Percentiles rank a stretch among this genome's conserved stretches.
These are phyloP conservation scores for Andrographis paniculata DNA, from an alignment of 305 asterid genomes.

Conservation along the genomic window DNA sequence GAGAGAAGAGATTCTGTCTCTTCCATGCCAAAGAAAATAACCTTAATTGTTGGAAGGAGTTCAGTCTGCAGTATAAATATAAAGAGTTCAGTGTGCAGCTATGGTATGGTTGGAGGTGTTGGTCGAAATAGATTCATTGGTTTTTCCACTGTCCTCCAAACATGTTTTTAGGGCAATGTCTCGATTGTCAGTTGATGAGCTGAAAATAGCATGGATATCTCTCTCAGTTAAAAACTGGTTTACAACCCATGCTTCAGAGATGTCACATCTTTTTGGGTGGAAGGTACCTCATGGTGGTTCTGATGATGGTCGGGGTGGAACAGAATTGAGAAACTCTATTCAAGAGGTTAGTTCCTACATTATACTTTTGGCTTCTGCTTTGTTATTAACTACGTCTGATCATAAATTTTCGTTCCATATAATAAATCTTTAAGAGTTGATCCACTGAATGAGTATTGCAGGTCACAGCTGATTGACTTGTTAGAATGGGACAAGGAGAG, in stretches of 20 bases:
- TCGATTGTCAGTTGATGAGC: slow-evolving; percentile 69
- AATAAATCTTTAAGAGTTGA: slow-evolving; percentile 6
- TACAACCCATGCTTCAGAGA: slow-evolving; percentile 62
- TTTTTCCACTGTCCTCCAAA: slow-evolving; percentile 81
- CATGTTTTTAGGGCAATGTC: slow-evolving; percentile 90
- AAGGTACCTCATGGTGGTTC: slow-evolving; percentile 82
- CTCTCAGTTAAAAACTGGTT: slow-evolving; percentile 66
- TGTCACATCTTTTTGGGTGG: slow-evolving; percentile 81
- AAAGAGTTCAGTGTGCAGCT: slow-evolving; percentile 77
- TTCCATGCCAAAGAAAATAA: slow-evolving; percentile 40
- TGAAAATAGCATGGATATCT: slow-evolving; percentile 41
- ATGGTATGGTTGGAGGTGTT: slow-evolving; percentile 97
- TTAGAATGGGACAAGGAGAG: slow-evolving; percentile 71
- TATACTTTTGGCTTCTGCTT: no score
- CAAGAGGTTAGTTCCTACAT: slow-evolving; percentile 57
- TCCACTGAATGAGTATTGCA: slow-evolving; percentile 29
- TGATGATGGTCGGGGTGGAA: slow-evolving; percentile 86
- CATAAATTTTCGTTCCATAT: slow-evolving; percentile 10
- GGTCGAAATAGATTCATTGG: slow-evolving; percentile 68
- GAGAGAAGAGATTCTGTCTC: slow-evolving; percentile 40
- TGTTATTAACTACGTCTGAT: slow-evolving; percentile 10
- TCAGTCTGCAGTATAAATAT: slow-evolving; percentile 62
- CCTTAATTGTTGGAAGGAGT: slow-evolving; percentile 87
- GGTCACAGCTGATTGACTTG: slow-evolving; percentile 66
- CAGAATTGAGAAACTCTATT: slow-evolving; percentile 81